A percentile compares a stretch with the other conserved stretches of the same genome.
These are phyloP conservation scores for Moringa oleifera DNA, from an alignment of 345 rosid genomes.

Conservation along the genomic window DNA sequence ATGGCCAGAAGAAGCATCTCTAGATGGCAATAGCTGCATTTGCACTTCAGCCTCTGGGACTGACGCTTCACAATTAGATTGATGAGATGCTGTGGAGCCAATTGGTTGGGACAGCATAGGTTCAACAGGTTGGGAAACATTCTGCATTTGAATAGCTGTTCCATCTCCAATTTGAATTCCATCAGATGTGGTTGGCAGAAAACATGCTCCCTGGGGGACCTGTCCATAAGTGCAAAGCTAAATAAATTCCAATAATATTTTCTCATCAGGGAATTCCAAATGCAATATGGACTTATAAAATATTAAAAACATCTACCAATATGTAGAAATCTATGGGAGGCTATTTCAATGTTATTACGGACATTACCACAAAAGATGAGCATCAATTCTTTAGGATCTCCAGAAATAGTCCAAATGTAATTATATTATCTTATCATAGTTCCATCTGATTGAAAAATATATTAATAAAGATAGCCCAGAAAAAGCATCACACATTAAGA, in stretches of 20 bases:
- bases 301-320: not conserved
- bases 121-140: slow-evolving; percentile 24
- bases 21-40: slow-evolving; percentile 12
- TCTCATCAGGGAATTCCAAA: slow-evolving; percentile 7
- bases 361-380: too few relatives aligned
- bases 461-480: not conserved
- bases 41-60: slow-evolving; percentile 11
- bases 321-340: slow-evolving; percentile 6
- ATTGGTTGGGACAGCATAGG: not conserved
- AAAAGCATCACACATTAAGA: not conserved
- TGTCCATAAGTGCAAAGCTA: slow-evolving; percentile 13
- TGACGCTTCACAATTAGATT: not conserved
- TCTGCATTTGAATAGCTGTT: slow-evolving; percentile 16
- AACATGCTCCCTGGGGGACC: slow-evolving; percentile 25
- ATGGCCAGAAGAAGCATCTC: slow-evolving; percentile 6
- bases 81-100: slow-evolving; percentile 13
- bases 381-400: not conserved
- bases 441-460: not conserved
- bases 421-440: not conserved
- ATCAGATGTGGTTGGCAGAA: slow-evolving; percentile 26
- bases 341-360: not conserved
- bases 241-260: not conserved
- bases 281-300: not conserved
- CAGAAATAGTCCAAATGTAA: not conserved
- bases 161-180: slow-evolving; percentile 26